Base-by-base conservation (phyloP, 768 basidiomycete species). In the Rhodotorula kratochvilovae region DNA sequence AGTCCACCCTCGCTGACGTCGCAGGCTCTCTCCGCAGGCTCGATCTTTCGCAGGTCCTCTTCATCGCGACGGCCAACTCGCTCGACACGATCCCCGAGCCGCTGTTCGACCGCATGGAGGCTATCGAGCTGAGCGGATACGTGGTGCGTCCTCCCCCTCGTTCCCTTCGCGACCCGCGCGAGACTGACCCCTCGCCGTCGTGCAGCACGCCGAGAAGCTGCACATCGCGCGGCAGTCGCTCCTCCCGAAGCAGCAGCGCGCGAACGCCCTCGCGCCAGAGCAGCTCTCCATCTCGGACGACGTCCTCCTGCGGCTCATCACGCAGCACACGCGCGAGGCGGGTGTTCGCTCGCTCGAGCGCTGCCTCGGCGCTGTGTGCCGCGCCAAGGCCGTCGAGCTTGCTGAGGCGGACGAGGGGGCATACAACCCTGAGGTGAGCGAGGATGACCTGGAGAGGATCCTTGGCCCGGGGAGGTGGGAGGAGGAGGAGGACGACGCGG, bases 351-450 rank as follows among this genome's bases (percentile, higher is more conserved):
- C 87, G 56, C 85, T 95, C 25, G 93, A 96, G 77, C 86, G 93
- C 21, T 87, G 90, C 4, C 87, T 97, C 53, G 92, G 91, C 5
- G 85, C 88, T 33, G 88, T 97, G n/a, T 89, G 89, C n/a, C 82
- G 93, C 43, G 89, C 85, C 74, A 96, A 96, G 77, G 93, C 92
- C 1, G 94, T 97, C 10, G 89, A 96, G 76, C 94, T 89, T 87
- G 86, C 90, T 0, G 89, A 90, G 74, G 83, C 84, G 39, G 63
- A 50, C n/a, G 70, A 66, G 17, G 31, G 10, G 74, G 79, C 78
- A 27, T 96, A 92, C 80, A 82, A 83, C 29, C 79, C 83, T 1
- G 74, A 85, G 2, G 88, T 96, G 19, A 85, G 87, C 67, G 84
- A 84, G 65, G 83, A 83, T 51, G 89, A 94, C 63, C 80, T 96